These are phyloP conservation scores for Taiozyma sp. DNA, from an alignment of 1,139 yeast genomes.

Conservation along the genomic window DNA sequence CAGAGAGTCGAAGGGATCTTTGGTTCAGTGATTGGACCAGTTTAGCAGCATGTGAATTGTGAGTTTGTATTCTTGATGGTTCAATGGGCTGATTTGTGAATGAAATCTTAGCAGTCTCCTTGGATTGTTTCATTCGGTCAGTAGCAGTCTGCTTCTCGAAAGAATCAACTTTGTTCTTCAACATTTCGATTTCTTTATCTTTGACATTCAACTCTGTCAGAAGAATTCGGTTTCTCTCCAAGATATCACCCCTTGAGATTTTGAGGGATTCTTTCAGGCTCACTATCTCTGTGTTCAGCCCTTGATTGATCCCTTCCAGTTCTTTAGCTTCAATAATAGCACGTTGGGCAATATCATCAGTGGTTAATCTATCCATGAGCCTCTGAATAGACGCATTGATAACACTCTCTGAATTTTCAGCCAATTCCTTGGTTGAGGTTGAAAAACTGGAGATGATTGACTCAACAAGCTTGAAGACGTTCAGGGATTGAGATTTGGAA, in stretches of 20 bases:
- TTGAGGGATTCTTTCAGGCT: slow-evolving; percentile 61
- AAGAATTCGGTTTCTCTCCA: slow-evolving; percentile 62
- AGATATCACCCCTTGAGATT: slow-evolving; percentile 50
- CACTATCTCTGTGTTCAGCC: slow-evolving; percentile 68
- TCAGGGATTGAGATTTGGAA: slow-evolving; percentile 28
- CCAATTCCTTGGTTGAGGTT: slow-evolving; percentile 34
- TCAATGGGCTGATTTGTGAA: slow-evolving; percentile 6
- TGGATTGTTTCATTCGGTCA: slow-evolving; percentile 22
- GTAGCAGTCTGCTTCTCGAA: slow-evolving; percentile 40
- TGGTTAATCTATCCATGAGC: slow-evolving; percentile 64
- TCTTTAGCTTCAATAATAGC: slow-evolving; percentile 69
- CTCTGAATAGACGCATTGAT: slow-evolving; percentile 73
- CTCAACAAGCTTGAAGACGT: slow-evolving; percentile 45
- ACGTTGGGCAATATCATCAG: slow-evolving; percentile 79
- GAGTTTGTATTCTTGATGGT: background rate
- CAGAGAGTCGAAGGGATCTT: slow-evolving; percentile 1
- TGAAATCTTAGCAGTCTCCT: slow-evolving; percentile 37
- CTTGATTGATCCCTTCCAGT: slow-evolving; percentile 50
- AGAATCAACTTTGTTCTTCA: slow-evolving; percentile 26
- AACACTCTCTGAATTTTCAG: slow-evolving; percentile 54
- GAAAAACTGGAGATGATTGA: slow-evolving; percentile 69
- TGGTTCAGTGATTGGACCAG: slow-evolving; percentile 10
- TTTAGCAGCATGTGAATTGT: slow-evolving; percentile 4
- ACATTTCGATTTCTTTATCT: slow-evolving; percentile 52
- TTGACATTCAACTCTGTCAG: slow-evolving; percentile 51